Base-by-base conservation (phyloP, 208 protist genomes). In the Acanthamoeba castellanii region DNA sequence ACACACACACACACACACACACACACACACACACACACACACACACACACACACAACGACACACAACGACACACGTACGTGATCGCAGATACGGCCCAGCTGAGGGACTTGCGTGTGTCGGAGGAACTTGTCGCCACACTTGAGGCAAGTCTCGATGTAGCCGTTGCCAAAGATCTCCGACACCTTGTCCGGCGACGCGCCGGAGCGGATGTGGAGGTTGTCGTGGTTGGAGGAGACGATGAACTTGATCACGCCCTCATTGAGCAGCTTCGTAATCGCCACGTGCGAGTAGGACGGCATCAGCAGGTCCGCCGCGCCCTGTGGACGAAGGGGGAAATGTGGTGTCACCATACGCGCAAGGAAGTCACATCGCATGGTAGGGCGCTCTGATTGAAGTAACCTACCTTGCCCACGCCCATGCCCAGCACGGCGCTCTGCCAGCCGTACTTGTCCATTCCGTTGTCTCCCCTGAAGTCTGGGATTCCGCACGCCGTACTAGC, bases 211-310 rank as follows among this genome's bases (percentile, higher is more conserved):
- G 70, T 78, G 70, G 22, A 78, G 13, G 70, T 78, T 78, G 70
- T 78, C 70, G 70, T 78, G 70, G 37, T 78, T 78, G 70, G 70
- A 78, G n/a, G 70, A 78, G 70, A 78, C 70, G 70, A 78, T 42
- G 70, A 78, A 78, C 70, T 78, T 78, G 70, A 78, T 6, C 70
- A 78, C 70, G 70, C 32, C 70, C 70, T 30, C 70, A 5, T 78
- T n/a, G 32, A 78, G 70, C n/a, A 78, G 70, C n/a, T 42, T 30
- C 32, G 70, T 78, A 13, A 47, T 47, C 11, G 70, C 70, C 22
- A 78, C 70, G 30, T 78, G 70, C 70, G 70, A 16, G 70, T 78
- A 78, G 8, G 70, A 78, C 8, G 70, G 70, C 70, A 78, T 78
- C 70, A 78, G 30, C 70, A 78, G 70, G n/a, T 78, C 70, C 32